Evolutionary conservation across 2,329 filamentous ascomycete species (phyloP).

Genomic region (Lachnellula cervina): DNA sequence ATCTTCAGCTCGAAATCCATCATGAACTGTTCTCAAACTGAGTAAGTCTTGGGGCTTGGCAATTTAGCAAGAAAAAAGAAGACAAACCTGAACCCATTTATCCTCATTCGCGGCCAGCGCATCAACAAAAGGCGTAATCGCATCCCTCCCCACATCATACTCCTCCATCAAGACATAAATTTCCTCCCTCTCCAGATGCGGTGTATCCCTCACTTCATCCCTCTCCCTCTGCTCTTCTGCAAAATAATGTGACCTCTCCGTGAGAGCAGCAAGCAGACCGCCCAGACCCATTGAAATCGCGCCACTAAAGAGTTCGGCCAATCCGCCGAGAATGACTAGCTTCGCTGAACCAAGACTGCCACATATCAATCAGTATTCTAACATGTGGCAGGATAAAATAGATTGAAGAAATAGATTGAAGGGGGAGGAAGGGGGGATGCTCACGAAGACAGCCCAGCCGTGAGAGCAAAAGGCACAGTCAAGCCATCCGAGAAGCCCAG

Average conservation of each 20-base stretch:
- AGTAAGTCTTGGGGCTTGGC: neutral
- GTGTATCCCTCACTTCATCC: conserved; percentile 33
- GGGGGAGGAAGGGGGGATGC: neutral
- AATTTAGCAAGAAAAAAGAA: neutral
- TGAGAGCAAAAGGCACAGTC: conserved; percentile 75
- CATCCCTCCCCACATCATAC: conserved; percentile 35
- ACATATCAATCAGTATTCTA: conserved; percentile 15
- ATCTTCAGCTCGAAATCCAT: conserved; percentile 43
- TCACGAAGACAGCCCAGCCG: conserved; percentile 60
- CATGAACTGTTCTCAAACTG: conserved; percentile 34
- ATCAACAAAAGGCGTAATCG: conserved; percentile 33
- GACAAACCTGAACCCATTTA: conserved; percentile 17
- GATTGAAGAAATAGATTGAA: neutral
- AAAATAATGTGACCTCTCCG: conserved; percentile 36
- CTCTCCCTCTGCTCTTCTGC: conserved; percentile 35
- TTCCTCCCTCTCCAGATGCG: conserved; percentile 33
- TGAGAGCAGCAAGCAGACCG: conserved; percentile 49
- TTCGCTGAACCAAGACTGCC: conserved; percentile 41
- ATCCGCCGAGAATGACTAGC: conserved; percentile 49
- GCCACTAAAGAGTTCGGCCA: conserved; percentile 55
- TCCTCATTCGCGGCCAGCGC: conserved; percentile 7
- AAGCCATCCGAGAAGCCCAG: conserved; percentile 67
- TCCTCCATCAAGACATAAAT: conserved; percentile 37
- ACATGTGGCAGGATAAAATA: neutral
- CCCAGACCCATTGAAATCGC: conserved; percentile 58